Conservation (phyloP, 805 yeast genomes). For the Grigorovia transvaalensis region DNA sequence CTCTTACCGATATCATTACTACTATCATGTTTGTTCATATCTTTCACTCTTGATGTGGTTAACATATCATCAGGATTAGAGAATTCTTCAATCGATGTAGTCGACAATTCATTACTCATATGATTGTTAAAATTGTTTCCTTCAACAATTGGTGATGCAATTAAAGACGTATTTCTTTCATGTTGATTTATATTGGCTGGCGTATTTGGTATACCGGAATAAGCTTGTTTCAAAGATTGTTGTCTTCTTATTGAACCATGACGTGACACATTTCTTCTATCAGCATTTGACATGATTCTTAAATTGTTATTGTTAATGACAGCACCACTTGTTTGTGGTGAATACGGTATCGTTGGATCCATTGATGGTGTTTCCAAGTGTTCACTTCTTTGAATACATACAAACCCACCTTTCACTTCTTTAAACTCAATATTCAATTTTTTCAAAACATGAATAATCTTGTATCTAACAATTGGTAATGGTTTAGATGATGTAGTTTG, state of each 20-base stretch:
- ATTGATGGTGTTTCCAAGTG: neutral
- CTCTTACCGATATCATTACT: constrained; percentile 22
- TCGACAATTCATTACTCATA: constrained; percentile 22
- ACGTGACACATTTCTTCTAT: constrained; percentile 12
- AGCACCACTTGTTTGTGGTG: neutral
- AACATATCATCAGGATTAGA: constrained; percentile 28
- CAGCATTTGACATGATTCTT: constrained; percentile 2
- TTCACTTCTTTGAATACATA: constrained; percentile 52
- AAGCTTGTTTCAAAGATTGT: constrained; percentile 22
- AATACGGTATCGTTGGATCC: neutral
- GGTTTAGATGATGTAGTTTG: constrained; percentile 93
- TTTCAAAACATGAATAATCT: constrained; percentile 65
- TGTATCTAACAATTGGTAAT: constrained; percentile 75
- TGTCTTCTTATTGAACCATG: constrained; percentile 33
- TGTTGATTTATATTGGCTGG: constrained; percentile 31
- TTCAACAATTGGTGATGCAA: constrained; percentile 21
- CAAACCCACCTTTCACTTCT: constrained; percentile 90
- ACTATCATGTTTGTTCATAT: constrained; percentile 42
- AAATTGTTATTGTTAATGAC: neutral
- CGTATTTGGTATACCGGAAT: constrained; percentile 42
- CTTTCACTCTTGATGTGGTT: constrained; percentile 49
- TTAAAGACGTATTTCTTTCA: constrained; percentile 19
- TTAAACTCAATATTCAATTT: constrained; percentile 70
- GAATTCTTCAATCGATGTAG: constrained; percentile 30
- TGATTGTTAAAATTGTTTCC: neutral